Evolutionary conservation across 2,329 filamentous ascomycete species (phyloP), one percentile per base, ranked within the genome.

Genomic region (Fusarium secorum): DNA sequence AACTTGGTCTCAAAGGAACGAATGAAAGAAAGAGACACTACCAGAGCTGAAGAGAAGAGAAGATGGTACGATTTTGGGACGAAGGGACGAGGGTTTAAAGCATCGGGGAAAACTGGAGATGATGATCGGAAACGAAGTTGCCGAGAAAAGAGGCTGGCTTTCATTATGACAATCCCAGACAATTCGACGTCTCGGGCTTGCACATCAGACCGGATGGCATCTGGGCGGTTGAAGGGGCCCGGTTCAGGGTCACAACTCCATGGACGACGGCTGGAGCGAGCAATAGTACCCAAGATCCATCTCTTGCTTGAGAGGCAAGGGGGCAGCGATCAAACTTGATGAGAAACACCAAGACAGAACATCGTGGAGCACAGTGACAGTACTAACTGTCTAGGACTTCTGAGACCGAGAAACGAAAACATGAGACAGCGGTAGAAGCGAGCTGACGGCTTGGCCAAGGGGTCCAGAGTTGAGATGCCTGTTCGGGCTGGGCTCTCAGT

Each of bases 11-110:
- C 63, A 78, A 80, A 80, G 77, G 82, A 85, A 83, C 81, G 84
- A 85, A 85, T 83, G 83, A 82, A 83, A 83, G 54, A 72, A 68
- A 44, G 68, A 84, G 77, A 84, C 81, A 85, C 82, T 83, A 84
- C 82, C 83, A 84, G 82, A 83, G 79, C 81, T 81, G 78, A 79
- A 78, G 75, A 80, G 75, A 77, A 76, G 80, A 76, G 76, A 75
- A 81, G 79, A 55, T 65, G 69, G 57, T 60, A 55, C 55, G 76
- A 79, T 77, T 78, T 69, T 71, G 75, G 74, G 70, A 76, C 72
- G 74, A 74, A 58, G 64, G 60, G 71, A 76, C 64, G 72, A 73
- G 74, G 76, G 79, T 74, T 74, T 75, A 79, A 77, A 75, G 78
- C 66, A 73, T 77, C 62, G 75, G 72, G 71, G 75, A 76, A 75